A percentile compares a stretch with the other conserved stretches of the same genome.
Conservation (phyloP, 805 yeast species). For the Nakazawaea laoshanensis region DNA sequence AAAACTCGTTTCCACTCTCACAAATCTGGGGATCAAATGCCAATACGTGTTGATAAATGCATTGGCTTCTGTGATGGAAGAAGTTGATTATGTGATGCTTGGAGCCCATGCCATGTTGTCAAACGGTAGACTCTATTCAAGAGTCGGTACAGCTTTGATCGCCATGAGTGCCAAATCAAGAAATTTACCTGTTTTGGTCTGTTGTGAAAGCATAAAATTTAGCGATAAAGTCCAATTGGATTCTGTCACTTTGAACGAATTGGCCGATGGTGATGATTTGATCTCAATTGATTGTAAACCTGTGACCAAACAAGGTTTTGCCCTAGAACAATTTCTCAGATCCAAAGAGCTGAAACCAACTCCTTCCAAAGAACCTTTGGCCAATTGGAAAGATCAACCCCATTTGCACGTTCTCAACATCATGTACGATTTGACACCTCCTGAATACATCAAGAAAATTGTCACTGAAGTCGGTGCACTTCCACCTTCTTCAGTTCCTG, state of each 20-base stretch:
- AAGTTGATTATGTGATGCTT: conserved; percentile 82
- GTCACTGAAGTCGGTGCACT: conserved; percentile 94
- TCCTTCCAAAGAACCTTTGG: conserved; percentile 30
- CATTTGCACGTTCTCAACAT: conserved; percentile 70
- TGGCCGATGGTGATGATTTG: conserved; percentile 72
- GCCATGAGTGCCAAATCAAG: conserved; percentile 86
- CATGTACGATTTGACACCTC: conserved; percentile 91
- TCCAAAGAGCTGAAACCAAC: conserved; percentile 26
- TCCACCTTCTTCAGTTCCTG: conserved; percentile 98
- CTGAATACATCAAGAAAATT: conserved; percentile 86
- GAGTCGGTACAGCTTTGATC: conserved; percentile 91
- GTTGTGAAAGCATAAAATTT: conserved; percentile 92
- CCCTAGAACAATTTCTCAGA: conserved; percentile 54
- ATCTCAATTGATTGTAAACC: conserved; percentile 41
- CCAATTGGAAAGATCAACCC: conserved; percentile 57
- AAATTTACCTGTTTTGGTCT: conserved; percentile 88
- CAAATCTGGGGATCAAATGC: conserved; percentile 55
- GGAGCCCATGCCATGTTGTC: conserved; percentile 98
- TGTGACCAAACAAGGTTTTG: conserved; percentile 51
- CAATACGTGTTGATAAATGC: conserved; percentile 78
- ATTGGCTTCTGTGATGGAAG: conserved; percentile 70
- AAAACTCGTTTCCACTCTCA: conserved; percentile 56
- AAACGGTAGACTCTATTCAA: conserved; percentile 84
- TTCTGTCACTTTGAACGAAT: conserved; percentile 89
- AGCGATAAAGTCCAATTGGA: conserved; percentile 94